Base-by-base conservation (phyloP, 2,329 filamentous ascomycete species). In the Chlorencoelia australis region DNA sequence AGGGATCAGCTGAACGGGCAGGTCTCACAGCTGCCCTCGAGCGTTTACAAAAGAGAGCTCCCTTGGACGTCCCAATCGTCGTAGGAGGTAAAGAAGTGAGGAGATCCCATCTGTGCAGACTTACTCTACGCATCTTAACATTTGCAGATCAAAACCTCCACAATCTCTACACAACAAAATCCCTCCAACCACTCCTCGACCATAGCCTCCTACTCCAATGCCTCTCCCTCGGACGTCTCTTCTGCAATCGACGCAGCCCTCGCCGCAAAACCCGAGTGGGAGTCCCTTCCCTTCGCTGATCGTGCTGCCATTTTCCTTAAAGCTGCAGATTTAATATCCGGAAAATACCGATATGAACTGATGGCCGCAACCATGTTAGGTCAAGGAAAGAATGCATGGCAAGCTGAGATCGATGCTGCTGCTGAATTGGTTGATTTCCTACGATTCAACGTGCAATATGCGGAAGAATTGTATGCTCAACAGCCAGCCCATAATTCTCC, bases 301-400 rank as follows among this genome's bases (percentile, higher is more conserved):
- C 78, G 89, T 36, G 89, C 89, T 7, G 83, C 87, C 40, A 73
- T 96, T 57, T 96, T 96, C 67, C 74, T 96, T 55, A 94, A 94
- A 71, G 89, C 91, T 3, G 89, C 89, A 20, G 89, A 96, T 59
- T 69, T 96, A 42, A 75, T 96, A 49, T 69, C 82, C 33, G 82
- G 75, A 47, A 96, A 96, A 65, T 95, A 96, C 64, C 75, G 91
- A 57, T 94, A 94, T 63, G 86, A 95, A 39, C 75, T 96, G 51
- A 94, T 96, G 83, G 89, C 91, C 7, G 77, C 86, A 28, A 95
- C 89, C 8, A 94, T 96, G 76, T 68, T 94, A 25, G 89, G 89
- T 44, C 89, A 96, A 64, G 89, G 91, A 54, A 96, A 96, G 75
- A 96, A 95, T 60, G 86, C 85, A 32, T 96, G 87, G 87, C 89